These are phyloP conservation scores for Thymus mandschuricus DNA, from an alignment of 257 asterid species.

Conservation along the genomic window DNA sequence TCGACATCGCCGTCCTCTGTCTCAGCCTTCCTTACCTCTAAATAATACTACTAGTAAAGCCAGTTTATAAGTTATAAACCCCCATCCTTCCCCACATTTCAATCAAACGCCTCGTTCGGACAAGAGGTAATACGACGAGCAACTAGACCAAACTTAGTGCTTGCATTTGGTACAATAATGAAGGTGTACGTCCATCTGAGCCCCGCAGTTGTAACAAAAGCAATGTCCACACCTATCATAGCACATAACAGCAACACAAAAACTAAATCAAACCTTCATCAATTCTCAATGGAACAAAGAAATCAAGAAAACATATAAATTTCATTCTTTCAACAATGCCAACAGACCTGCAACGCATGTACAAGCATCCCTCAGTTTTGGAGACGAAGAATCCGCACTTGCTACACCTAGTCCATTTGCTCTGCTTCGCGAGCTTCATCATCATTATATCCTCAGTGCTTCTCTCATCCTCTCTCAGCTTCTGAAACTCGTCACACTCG, in stretches of 20 bases:
- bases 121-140: too few species aligned
- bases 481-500: constrained; percentile 48
- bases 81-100: too few species aligned
- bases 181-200: constrained; percentile 10
- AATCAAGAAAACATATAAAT: too few species aligned
- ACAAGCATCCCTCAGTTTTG: constrained; percentile 58
- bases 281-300: too few species aligned
- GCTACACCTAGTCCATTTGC: constrained; percentile 63
- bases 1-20: too few species aligned
- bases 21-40: too few species aligned
- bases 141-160: constrained; percentile 23
- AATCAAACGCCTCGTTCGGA: too few species aligned
- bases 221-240: constrained; percentile 54
- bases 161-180: constrained; percentile 45
- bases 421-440: constrained; percentile 43
- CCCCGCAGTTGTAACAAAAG: constrained; percentile 79
- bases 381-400: constrained; percentile 60
- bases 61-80: too few species aligned
- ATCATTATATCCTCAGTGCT: constrained; percentile 51
- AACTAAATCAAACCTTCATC: not conserved
- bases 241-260: too few species aligned
- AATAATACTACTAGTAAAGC: too few species aligned
- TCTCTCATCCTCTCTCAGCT: constrained; percentile 49
- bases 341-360: constrained; percentile 70
- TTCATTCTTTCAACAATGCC: not conserved